Evolutionary conservation across 2,329 filamentous ascomycete genomes (phyloP).

Genomic region (Botrytis medusae): DNA sequence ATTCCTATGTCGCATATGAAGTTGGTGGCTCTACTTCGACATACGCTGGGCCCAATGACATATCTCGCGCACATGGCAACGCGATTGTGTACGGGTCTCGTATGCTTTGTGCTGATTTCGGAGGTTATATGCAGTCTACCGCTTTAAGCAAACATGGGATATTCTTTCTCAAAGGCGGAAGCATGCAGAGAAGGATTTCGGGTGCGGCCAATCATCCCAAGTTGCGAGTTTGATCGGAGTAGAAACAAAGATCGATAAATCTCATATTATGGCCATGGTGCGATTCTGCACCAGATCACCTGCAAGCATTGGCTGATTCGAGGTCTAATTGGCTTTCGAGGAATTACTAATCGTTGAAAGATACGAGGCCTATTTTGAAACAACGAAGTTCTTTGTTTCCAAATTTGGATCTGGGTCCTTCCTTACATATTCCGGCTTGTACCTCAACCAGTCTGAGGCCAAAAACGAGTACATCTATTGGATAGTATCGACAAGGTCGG

Average conservation of each 20-base stretch:
- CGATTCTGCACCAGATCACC: too few relatives aligned
- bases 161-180: conserved; percentile 11
- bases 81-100: not conserved
- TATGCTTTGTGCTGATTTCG: not conserved
- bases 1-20: not conserved
- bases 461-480: not conserved
- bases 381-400: not conserved
- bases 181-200: not conserved
- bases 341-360: not conserved
- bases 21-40: not conserved
- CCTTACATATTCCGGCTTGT: not conserved
- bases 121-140: not conserved
- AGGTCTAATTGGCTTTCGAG: not conserved
- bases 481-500: not conserved
- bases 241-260: not conserved
- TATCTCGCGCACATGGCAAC: not conserved
- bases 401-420: not conserved
- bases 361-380: not conserved
- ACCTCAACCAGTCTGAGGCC: not conserved
- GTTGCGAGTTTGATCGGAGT: too few relatives aligned
- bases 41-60: not conserved
- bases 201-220: not conserved
- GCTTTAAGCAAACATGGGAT: not conserved
- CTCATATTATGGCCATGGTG: not conserved
- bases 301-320: not conserved